These are phyloP conservation scores for Cladophialophora exuberans DNA, from an alignment of 2,329 filamentous ascomycete genomes.

Conservation along the genomic window DNA sequence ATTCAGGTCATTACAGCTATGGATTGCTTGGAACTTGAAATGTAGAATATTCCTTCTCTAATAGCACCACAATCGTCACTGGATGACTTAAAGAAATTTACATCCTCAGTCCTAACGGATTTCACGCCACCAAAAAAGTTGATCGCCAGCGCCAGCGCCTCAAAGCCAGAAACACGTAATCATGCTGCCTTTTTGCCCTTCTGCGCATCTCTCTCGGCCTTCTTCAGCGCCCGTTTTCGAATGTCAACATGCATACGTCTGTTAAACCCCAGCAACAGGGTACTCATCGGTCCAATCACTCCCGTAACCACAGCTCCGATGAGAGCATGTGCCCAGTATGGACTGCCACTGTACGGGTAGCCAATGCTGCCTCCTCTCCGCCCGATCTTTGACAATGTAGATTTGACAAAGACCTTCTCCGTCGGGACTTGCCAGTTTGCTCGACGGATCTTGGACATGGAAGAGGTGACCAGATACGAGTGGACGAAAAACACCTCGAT, in stretches of 20 bases:
- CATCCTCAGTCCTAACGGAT: too few species aligned
- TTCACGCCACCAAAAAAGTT: background rate
- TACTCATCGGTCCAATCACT: conserved; percentile 62
- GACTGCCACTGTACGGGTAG: conserved; percentile 82
- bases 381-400: conserved; percentile 79
- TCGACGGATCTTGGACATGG: conserved; percentile 94
- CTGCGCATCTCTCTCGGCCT: conserved; percentile 61
- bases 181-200: conserved; percentile 28
- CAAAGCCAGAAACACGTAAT: background rate
- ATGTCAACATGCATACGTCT: conserved; percentile 79
- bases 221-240: conserved; percentile 77
- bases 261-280: conserved; percentile 63
- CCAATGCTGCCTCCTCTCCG: conserved; percentile 74
- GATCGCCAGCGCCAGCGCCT: too few species aligned
- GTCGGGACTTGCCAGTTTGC: conserved; percentile 77
- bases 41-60: too few species aligned
- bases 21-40: too few species aligned
- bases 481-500: conserved; percentile 91
- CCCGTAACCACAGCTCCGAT: conserved; percentile 77
- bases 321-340: conserved; percentile 88
- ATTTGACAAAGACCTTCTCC: conserved; percentile 78
- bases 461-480: conserved; percentile 89
- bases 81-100: too few species aligned
- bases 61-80: too few species aligned
- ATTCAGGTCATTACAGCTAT: too few species aligned